Evolutionary conservation across 257 asterid species (phyloP).

Genomic region (Ligustrum vulgare): DNA sequence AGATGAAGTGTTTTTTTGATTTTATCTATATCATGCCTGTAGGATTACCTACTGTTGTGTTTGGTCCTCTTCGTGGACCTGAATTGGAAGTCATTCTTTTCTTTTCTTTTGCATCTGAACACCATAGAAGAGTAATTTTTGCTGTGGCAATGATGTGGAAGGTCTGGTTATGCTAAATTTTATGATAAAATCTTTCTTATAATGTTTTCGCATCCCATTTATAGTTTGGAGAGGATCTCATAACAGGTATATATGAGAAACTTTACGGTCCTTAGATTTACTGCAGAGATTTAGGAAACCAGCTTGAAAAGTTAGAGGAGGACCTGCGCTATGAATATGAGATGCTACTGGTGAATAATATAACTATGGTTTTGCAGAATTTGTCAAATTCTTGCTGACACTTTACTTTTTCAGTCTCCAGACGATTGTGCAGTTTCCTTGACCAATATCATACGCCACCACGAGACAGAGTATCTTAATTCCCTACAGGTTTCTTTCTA

Average conservation of each 20-base stretch:
- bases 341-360: conserved; percentile 11
- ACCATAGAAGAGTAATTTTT: background rate
- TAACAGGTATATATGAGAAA: background rate
- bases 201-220: conserved; percentile 17
- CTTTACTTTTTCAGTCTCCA: conserved; percentile 59
- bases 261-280: background rate
- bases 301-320: conserved; percentile 15
- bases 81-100: background rate
- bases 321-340: conserved; percentile 5
- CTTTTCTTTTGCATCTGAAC: background rate
- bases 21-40: conserved; percentile 22
- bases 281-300: conserved; percentile 14
- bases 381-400: conserved; percentile 23
- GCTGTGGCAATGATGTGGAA: conserved; percentile 6
- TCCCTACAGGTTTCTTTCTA: conserved; percentile 73
- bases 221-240: conserved; percentile 12
- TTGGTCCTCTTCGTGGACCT: background rate
- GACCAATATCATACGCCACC: conserved; percentile 76
- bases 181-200: background rate
- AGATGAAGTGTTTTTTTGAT: conserved; percentile 10
- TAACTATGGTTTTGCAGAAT: conserved; percentile 25
- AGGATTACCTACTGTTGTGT: conserved; percentile 15
- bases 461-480: conserved; percentile 78
- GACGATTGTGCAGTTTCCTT: conserved; percentile 80
- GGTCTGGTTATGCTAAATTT: background rate